Percentiles rank a stretch among this genome's conserved stretches.
phyloP scores from a whole-genome alignment of 179 eudicot genomes.

The Drosera spatulata region DNA sequence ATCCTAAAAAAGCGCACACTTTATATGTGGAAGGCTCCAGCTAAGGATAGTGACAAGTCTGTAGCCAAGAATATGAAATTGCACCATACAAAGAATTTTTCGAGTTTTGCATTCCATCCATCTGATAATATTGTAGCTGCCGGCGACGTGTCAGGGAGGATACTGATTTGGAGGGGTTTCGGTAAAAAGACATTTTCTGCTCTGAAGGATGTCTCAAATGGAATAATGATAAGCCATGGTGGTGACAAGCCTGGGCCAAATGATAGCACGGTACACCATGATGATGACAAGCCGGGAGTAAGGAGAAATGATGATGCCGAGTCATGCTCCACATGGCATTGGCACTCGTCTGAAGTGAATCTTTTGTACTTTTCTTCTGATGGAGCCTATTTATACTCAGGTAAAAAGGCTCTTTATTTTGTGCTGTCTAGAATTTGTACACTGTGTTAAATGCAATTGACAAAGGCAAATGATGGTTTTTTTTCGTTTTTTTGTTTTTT shows the following conservation, averaged over 20 bases:
- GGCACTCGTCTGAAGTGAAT: conserved; percentile 89
- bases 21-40: conserved; percentile 73
- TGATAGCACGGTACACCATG: too few relatives aligned
- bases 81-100: conserved; percentile 61
- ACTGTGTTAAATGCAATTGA: too few relatives aligned
- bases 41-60: conserved; percentile 34
- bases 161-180: conserved; percentile 85
- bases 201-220: conserved; percentile 19
- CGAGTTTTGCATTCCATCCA: conserved; percentile 84
- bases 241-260: too few relatives aligned
- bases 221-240: conserved; percentile 16
- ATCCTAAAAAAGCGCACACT: conserved; percentile 42
- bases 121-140: conserved; percentile 70
- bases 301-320: conserved; percentile 79
- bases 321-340: conserved; percentile 93
- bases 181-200: conserved; percentile 31
- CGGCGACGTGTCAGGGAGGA: conserved; percentile 86
- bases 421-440: neutral
- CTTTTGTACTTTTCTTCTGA: conserved; percentile 83
- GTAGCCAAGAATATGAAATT: conserved; percentile 42
- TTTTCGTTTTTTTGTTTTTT: too few relatives aligned
- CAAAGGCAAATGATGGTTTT: too few relatives aligned
- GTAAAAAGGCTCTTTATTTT: conserved; percentile 16
- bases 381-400: conserved; percentile 93
- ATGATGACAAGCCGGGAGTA: conserved; percentile 69